phyloP scores from a whole-genome alignment of 257 asterid genomes.

The Voacanga thouarsii region DNA sequence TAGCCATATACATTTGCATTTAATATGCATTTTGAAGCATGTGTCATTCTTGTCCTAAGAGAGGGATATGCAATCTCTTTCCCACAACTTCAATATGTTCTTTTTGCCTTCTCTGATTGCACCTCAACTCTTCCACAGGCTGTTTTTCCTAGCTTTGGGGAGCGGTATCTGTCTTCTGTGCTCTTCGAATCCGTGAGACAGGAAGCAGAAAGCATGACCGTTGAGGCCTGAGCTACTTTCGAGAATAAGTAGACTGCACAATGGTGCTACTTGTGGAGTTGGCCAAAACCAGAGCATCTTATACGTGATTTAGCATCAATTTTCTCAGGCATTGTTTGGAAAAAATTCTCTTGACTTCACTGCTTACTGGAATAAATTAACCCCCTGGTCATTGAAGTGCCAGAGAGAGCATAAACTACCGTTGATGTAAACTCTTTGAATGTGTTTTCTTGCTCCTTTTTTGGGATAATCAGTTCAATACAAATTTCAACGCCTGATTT shows the following conservation, averaged over 20 bases:
- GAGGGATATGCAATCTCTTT: neutral
- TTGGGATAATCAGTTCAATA: neutral
- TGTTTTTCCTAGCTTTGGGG: slow-evolving; percentile 88
- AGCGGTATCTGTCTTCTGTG: slow-evolving; percentile 81
- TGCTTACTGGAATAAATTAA: slow-evolving; percentile 6
- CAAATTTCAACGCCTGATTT: neutral
- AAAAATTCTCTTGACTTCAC: neutral
- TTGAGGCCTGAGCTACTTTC: slow-evolving; percentile 48
- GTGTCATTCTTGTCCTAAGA: neutral
- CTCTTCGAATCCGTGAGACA: slow-evolving; percentile 71
- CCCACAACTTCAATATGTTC: neutral
- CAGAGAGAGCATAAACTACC: slow-evolving; percentile 1
- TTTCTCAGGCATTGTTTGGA: neutral
- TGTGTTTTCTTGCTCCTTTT: neutral
- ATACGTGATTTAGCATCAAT: neutral
- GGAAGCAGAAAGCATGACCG: slow-evolving; percentile 78
- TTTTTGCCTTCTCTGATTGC: neutral
- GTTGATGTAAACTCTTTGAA: neutral
- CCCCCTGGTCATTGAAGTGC: neutral
- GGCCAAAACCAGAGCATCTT: neutral
- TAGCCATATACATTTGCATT: neutral
- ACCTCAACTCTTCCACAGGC: slow-evolving; percentile 37
- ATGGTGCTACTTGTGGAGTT: neutral
- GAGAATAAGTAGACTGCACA: neutral
- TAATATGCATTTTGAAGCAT: neutral